Evolutionary conservation across 306 rosid genomes (phyloP).

Genomic region (Prunus persica): DNA sequence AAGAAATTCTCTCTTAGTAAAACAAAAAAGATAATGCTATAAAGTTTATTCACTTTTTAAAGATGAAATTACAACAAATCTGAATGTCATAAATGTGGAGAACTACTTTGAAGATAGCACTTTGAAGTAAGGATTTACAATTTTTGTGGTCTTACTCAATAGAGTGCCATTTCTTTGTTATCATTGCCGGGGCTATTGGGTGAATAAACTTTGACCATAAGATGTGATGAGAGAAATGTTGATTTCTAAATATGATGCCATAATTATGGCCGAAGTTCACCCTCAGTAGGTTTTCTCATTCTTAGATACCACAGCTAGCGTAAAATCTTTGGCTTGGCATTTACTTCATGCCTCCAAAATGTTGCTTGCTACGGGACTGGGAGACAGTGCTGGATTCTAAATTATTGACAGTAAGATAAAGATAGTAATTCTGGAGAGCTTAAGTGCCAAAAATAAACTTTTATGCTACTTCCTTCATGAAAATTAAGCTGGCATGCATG

Average conservation of each 20-base stretch:
- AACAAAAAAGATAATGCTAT: not conserved
- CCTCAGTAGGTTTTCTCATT: not conserved
- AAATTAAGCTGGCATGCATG: not conserved
- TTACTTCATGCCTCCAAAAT: not conserved
- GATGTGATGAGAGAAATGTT: not conserved
- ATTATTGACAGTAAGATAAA: not conserved
- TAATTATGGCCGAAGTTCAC: not conserved
- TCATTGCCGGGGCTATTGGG: not conserved
- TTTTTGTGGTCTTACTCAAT: not conserved
- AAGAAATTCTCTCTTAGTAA: not conserved
- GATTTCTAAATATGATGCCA: not conserved
- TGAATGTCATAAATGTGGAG: not conserved
- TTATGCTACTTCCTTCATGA: not conserved
- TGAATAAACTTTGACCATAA: not conserved
- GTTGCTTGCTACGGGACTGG: not conserved
- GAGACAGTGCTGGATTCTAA: not conserved
- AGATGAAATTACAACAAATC: not conserved
- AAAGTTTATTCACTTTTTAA: not conserved
- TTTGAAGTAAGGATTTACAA: not conserved
- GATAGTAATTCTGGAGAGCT: not conserved
- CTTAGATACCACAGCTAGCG: not conserved
- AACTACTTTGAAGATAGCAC: not conserved
- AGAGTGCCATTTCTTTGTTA: not conserved
- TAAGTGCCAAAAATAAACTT: not conserved
- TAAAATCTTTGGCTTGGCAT: not conserved